A percentile compares a stretch with the other conserved stretches of the same genome.
phyloP scores from a whole-genome alignment of 139 green algal species.

The Spirogloea muscicola region DNA sequence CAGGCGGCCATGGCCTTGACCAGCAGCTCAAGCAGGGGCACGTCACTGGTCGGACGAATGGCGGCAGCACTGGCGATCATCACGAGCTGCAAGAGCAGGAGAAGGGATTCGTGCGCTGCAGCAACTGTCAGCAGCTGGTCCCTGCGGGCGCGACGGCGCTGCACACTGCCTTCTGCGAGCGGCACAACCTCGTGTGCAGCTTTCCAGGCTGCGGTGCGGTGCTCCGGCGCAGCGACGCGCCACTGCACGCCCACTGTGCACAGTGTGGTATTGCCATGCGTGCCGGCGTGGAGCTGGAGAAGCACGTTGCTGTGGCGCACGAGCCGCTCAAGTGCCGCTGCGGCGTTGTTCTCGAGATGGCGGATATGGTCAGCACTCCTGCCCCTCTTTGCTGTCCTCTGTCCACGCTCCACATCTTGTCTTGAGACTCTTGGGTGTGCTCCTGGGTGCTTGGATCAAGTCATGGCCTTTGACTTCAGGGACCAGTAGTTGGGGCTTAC shows the following conservation, averaged over 20 bases:
- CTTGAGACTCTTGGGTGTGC: no score
- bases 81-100: background rate
- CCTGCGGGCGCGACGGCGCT: constrained; percentile 14
- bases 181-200: constrained; percentile 39
- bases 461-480: no score
- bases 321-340: constrained; percentile 22
- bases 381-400: background rate
- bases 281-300: constrained; percentile 12
- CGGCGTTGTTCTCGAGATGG: constrained; percentile 35
- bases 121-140: constrained; percentile 42
- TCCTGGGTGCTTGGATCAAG: no score
- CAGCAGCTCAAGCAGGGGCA: no score
- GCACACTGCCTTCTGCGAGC: constrained; percentile 41
- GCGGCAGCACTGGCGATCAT: no score
- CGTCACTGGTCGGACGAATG: no score
- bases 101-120: constrained; percentile 5
- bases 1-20: no score
- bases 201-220: constrained; percentile 29
- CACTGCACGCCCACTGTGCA: constrained; percentile 28
- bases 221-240: constrained; percentile 1
- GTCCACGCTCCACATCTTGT: no score
- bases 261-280: constrained; percentile 31
- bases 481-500: no score
- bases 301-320: constrained; percentile 32
- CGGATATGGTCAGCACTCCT: constrained; percentile 12